phyloP scores from a whole-genome alignment of 306 rosid species.

The Cyamopsis tetragonoloba region DNA sequence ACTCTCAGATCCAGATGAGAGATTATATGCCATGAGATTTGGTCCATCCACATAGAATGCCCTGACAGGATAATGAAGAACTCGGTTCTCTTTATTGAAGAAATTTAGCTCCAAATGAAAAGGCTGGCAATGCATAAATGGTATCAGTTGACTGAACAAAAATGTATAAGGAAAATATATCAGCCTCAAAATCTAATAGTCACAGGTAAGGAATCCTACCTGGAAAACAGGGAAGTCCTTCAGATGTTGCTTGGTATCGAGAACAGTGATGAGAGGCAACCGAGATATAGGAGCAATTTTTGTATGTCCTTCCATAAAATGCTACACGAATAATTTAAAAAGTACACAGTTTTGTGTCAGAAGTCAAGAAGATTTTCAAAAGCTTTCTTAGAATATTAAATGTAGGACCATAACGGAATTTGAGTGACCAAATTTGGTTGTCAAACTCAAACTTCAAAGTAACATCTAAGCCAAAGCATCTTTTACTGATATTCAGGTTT shows the following conservation, averaged over 20 bases:
- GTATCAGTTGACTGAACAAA: conserved; percentile 32
- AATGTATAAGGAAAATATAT: conserved; percentile 7
- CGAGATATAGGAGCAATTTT: conserved; percentile 89
- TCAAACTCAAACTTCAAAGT: conserved; percentile 3
- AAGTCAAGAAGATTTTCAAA: conserved; percentile 3
- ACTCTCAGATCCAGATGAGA: conserved; percentile 68
- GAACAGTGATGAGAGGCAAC: conserved; percentile 78
- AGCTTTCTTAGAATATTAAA: not conserved
- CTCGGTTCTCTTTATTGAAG: conserved; percentile 90
- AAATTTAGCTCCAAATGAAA: conserved; percentile 93
- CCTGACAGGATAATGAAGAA: conserved; percentile 95
- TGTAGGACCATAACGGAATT: not conserved
- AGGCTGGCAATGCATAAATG: conserved; percentile 59
- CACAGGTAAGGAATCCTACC: conserved; percentile 41
- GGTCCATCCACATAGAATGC: conserved; percentile 84
- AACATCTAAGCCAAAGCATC: conserved; percentile 8
- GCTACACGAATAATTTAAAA: conserved; percentile 54
- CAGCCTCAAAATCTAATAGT: conserved; percentile 25
- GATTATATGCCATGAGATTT: conserved; percentile 76
- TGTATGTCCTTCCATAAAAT: conserved; percentile 96
- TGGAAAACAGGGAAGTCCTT: conserved; percentile 81
- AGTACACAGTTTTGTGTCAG: not conserved
- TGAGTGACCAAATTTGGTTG: conserved; percentile 17
- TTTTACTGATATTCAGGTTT: not conserved
- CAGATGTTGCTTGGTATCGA: conserved; percentile 79